Evolutionary conservation across 2,329 filamentous ascomycete species (phyloP), one percentile per base, ranked within the genome.

Genomic region (Kalmusia sp.): DNA sequence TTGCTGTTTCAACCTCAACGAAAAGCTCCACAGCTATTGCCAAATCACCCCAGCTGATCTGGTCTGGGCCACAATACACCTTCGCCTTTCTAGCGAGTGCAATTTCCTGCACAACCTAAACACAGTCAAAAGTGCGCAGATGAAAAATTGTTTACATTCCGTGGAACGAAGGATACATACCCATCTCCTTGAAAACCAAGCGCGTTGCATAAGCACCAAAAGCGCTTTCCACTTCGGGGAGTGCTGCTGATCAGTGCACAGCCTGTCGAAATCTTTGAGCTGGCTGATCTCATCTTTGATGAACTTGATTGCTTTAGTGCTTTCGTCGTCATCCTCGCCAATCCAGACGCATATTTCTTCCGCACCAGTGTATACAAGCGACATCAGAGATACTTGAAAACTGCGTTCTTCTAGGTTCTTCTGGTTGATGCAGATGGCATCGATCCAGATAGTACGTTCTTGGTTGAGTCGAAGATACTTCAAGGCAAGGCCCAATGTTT

Each of bases 141-240:
- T 28, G n/a, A n/a, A n/a, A n/a, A n/a, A n/a, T n/a, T n/a, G n/a
- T n/a, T n/a, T n/a, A n/a, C n/a, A n/a, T n/a, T n/a, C n/a, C n/a
- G n/a, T n/a, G n/a, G n/a, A n/a, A n/a, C n/a, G n/a, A n/a, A n/a
- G n/a, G n/a, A n/a, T n/a, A n/a, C n/a, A n/a, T n/a, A 21, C 15
- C 77, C 77, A 79, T 0, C 76, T 69, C 3, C 76, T 62, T 37
- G 68, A 73, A 52, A 77, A 66, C 69, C 77, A 80, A 2, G 63
- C 59, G 7, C 76, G 60, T 43, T 73, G 62, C 63, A 79, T 77
- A 2, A 79, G 54, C 6, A 57, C 49, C 2, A 75, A 55, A 0
- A 79, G 44, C 0, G 70, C 62, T 3, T 54, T 39, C 77, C 69
- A 68, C 50, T 76, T 68, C 0, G 57, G 38, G 2, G 54, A 53